These are phyloP conservation scores for Alternaria solani DNA, from an alignment of 2,329 filamentous ascomycete species.

Conservation along the genomic window DNA sequence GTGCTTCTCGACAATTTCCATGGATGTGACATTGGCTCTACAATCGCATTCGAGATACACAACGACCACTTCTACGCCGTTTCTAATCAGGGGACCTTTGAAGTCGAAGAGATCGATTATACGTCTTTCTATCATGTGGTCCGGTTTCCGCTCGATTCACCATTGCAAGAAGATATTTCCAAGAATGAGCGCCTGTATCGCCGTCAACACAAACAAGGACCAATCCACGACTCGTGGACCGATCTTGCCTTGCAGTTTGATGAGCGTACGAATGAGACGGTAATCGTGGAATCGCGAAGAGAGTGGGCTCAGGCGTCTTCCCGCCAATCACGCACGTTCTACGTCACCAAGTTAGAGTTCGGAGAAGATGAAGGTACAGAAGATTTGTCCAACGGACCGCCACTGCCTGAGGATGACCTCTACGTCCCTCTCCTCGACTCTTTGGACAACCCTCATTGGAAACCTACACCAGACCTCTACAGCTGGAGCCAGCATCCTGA, in stretches of 20 bases:
- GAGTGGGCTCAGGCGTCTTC: conserved; percentile 69
- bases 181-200: conserved; percentile 66
- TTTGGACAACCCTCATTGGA: conserved; percentile 51
- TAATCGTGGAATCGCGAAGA: conserved; percentile 72
- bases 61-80: conserved; percentile 72
- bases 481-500: conserved; percentile 59
- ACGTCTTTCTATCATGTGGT: conserved; percentile 74
- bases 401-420: conserved; percentile 43
- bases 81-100: conserved; percentile 70
- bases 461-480: conserved; percentile 47
- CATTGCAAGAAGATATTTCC: conserved; percentile 53
- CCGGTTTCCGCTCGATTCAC: conserved; percentile 65
- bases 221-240: conserved; percentile 78
- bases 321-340: conserved; percentile 70
- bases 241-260: conserved; percentile 69
- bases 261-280: conserved; percentile 64
- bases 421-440: conserved; percentile 34
- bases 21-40: conserved; percentile 71
- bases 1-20: conserved; percentile 66
- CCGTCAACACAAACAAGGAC: conserved; percentile 72
- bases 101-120: conserved; percentile 70
- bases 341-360: conserved; percentile 65
- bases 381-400: conserved; percentile 10
- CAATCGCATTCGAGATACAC: conserved; percentile 76
- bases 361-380: not conserved